A percentile compares a stretch with the other conserved stretches of the same genome.
These are phyloP conservation scores for Blastocystis sp. DNA, from an alignment of 352 stramenopile species.

Conservation along the genomic window DNA sequence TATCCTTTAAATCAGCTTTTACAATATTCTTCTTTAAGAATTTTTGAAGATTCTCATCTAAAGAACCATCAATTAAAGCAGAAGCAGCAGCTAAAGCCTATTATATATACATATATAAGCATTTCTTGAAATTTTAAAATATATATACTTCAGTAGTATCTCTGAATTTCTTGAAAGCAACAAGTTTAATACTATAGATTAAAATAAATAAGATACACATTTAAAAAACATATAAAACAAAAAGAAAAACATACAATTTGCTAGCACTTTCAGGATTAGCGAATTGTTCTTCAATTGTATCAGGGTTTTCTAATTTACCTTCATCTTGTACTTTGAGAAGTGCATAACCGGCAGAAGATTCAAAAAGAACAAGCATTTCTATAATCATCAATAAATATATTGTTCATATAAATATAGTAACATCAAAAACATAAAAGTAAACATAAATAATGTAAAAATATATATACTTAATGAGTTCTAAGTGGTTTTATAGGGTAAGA, in stretches of 20 bases:
- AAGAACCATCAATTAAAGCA: slow-evolving; percentile 84
- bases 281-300: slow-evolving; percentile 74
- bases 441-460: no score
- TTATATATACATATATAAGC: not conserved
- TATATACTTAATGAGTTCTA: no score
- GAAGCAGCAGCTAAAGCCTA: slow-evolving; percentile 76
- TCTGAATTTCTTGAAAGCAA: slow-evolving; percentile 93
- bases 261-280: slow-evolving; percentile 63
- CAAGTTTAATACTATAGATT: slow-evolving; percentile 61
- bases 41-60: slow-evolving; percentile 85
- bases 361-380: slow-evolving; percentile 93
- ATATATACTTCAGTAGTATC: slow-evolving; percentile 75
- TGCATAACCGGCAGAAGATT: slow-evolving; percentile 90
- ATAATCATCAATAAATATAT: no score
- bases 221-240: not conserved
- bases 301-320: slow-evolving; percentile 62
- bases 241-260: slow-evolving; percentile 51
- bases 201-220: not conserved
- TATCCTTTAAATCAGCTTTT: slow-evolving; percentile 75
- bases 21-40: slow-evolving; percentile 96
- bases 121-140: not conserved
- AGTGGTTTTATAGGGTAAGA: no score
- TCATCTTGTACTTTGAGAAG: slow-evolving; percentile 95
- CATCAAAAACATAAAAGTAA: no score
- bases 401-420: no score